These are phyloP conservation scores for Fimicolochytrium jonesii DNA, from an alignment of 192 early-diverging fungal species.

Conservation along the genomic window DNA sequence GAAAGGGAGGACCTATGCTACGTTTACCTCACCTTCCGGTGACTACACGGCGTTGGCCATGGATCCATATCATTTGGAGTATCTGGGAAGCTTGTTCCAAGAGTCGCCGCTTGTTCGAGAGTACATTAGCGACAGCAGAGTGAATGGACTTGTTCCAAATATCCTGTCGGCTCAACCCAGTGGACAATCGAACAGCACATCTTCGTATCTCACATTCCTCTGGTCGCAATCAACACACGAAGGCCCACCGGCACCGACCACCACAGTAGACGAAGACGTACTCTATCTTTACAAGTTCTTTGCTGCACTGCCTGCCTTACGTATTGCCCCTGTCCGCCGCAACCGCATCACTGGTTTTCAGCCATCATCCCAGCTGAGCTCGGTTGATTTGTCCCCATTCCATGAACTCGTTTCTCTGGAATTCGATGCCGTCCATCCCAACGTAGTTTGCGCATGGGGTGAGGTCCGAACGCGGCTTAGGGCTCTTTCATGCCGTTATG, in stretches of 20 bases:
- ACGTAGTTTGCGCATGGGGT: conserved; percentile 19
- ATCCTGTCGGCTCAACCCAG: neutral
- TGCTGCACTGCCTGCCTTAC: neutral
- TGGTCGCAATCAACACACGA: too few species aligned
- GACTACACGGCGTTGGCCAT: conserved; percentile 11
- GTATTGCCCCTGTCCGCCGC: conserved; percentile 23
- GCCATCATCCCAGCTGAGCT: neutral
- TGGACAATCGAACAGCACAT: neutral
- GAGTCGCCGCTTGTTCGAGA: conserved; percentile 8
- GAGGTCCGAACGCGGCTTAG: conserved; percentile 1
- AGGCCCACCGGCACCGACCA: neutral
- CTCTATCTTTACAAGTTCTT: conserved; percentile 27
- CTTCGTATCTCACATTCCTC: conserved; percentile 13
- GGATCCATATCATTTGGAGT: conserved; percentile 29
- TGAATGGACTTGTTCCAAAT: neutral
- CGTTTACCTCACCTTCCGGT: neutral
- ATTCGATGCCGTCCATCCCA: conserved; percentile 21
- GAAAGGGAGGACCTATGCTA: neutral
- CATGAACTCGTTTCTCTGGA: conserved; percentile 9
- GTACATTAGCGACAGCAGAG: neutral
- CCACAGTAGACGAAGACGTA: conserved; percentile 22
- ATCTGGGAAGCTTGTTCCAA: conserved; percentile 7
- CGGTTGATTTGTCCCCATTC: conserved; percentile 2
- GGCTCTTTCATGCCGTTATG: conserved; percentile 17
- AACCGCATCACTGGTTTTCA: conserved; percentile 21